Base-by-base conservation (phyloP, 164 flowering plant species). In the Stephania cephalantha region DNA sequence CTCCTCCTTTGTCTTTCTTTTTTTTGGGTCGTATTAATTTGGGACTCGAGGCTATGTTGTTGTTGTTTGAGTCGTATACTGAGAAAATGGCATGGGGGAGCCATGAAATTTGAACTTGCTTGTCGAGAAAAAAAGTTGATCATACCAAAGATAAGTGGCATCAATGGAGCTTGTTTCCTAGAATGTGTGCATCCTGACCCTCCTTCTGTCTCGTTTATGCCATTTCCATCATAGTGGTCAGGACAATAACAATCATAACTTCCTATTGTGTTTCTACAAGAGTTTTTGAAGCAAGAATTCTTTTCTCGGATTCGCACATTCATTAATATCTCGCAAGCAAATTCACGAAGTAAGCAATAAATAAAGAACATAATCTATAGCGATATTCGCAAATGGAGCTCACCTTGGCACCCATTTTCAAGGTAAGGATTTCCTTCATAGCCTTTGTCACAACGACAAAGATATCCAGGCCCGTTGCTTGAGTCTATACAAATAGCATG, bases 341-440 rank as follows among this genome's bases (percentile, higher is more conserved):
- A 15, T 50, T 9, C 55, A 50, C 55, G 55, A 50, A 50, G 15
- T 4, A 50, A 50, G 4, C 15, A 4, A 10, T 50, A 10, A 50
- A 15, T 50, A 9, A 10, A 48, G 9, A 48, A 7, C 11, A 8
- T 12, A 8, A 48, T 12, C 13, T 0, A 48, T 12, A 48, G 53
- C 6, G 0, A 48, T 12, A 48, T 8, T 48, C 11, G 9, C 13
- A 12, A 48, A 1, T 8, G 15, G 48, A 10, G 53, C 10, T 18
- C 69, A 75, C 82, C 79, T 79, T 76, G 71, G n/a, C 79, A 79
- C 29, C 82, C 82, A n/a, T 64, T 17, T 2, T 18, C 22, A 8
- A 79, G 66, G 70, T 79, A 79, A 25, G 82, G 82, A 7, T 79
- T 79, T 44, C 82, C 82, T 10, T 65, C 5, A 18, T 76, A 73